Percentiles rank a stretch among this genome's conserved stretches.
These are phyloP conservation scores for Zygosaccharomyces bisporus DNA, from an alignment of 805 yeast genomes.

Conservation along the genomic window DNA sequence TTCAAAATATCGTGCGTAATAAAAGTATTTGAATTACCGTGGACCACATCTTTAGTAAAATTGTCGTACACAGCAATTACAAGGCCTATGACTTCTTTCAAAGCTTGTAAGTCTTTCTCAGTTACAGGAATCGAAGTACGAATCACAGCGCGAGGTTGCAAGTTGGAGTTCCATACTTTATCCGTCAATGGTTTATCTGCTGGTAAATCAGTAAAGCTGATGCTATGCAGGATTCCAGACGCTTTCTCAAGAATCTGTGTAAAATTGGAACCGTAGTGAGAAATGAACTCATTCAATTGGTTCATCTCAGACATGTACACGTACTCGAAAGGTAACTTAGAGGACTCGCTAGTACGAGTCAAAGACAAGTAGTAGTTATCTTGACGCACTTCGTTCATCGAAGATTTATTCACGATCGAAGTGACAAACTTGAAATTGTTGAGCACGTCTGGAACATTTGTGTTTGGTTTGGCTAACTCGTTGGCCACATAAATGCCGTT, in stretches of 20 bases:
- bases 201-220: slow-evolving; percentile 84
- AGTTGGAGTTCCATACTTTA: slow-evolving; percentile 50
- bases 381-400: slow-evolving; percentile 73
- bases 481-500: slow-evolving; percentile 33
- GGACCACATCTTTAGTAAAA: slow-evolving; percentile 39
- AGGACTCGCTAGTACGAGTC: slow-evolving; percentile 74
- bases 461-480: slow-evolving; percentile 28
- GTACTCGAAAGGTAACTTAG: slow-evolving; percentile 63
- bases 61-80: slow-evolving; percentile 59
- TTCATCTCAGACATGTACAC: slow-evolving; percentile 87
- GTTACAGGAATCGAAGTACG: slow-evolving; percentile 51
- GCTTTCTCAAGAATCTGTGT: slow-evolving; percentile 43
- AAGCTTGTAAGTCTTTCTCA: slow-evolving; percentile 46
- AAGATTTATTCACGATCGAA: slow-evolving; percentile 79
- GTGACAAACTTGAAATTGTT: slow-evolving; percentile 56
- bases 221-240: slow-evolving; percentile 50
- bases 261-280: slow-evolving; percentile 44
- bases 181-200: slow-evolving; percentile 61
- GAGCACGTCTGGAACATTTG: slow-evolving; percentile 45
- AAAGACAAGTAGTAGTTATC: slow-evolving; percentile 78
- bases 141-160: slow-evolving; percentile 49
- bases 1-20: slow-evolving; percentile 73
- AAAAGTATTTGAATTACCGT: slow-evolving; percentile 43
- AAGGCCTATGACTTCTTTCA: slow-evolving; percentile 49
- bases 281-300: slow-evolving; percentile 69